These are phyloP conservation scores for Auricularia sp. DNA, from an alignment of 768 basidiomycete species.

Conservation along the genomic window DNA sequence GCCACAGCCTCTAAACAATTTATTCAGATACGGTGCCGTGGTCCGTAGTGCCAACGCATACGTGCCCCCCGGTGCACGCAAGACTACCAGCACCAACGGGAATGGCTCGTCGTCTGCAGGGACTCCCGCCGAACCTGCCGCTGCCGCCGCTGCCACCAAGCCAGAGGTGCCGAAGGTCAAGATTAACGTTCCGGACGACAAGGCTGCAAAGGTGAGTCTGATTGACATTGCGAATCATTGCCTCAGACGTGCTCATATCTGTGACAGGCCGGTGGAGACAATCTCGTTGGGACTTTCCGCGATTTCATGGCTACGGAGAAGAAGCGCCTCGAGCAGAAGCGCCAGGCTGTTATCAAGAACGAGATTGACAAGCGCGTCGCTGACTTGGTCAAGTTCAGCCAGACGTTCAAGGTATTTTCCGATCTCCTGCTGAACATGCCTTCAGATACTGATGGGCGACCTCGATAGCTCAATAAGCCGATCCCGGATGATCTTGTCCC, in stretches of 20 bases:
- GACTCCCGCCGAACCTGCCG: constrained; percentile 2
- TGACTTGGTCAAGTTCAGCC: constrained; percentile 86
- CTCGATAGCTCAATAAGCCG: constrained; percentile 72
- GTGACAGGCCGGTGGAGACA: constrained; percentile 53
- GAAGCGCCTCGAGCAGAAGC: constrained; percentile 82
- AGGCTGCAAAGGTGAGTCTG: not conserved
- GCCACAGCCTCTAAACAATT: constrained; percentile 18
- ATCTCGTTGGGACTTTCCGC: constrained; percentile 71
- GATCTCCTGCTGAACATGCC: not conserved
- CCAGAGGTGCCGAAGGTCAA: constrained; percentile 61
- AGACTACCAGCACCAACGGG: constrained; percentile 17
- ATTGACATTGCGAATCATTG: not conserved
- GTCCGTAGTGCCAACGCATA: constrained; percentile 84
- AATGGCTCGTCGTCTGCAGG: constrained; percentile 23
- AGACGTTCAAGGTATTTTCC: constrained; percentile 74
- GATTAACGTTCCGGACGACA: constrained; percentile 70
- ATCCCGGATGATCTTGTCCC: constrained; percentile 91
- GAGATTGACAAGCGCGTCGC: constrained; percentile 94
- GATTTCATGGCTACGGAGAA: constrained; percentile 90
- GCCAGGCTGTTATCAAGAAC: constrained; percentile 77
- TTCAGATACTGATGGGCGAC: not conserved
- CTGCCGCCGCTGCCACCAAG: constrained; percentile 14
- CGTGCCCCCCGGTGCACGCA: constrained; percentile 85
- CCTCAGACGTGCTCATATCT: not conserved
- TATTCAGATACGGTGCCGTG: constrained; percentile 79